Percentiles rank a stretch among this genome's conserved stretches.
Evolutionary conservation across 1,284 basidiomycete species (phyloP).

Genomic region (Coniferiporia sulphurascens): DNA sequence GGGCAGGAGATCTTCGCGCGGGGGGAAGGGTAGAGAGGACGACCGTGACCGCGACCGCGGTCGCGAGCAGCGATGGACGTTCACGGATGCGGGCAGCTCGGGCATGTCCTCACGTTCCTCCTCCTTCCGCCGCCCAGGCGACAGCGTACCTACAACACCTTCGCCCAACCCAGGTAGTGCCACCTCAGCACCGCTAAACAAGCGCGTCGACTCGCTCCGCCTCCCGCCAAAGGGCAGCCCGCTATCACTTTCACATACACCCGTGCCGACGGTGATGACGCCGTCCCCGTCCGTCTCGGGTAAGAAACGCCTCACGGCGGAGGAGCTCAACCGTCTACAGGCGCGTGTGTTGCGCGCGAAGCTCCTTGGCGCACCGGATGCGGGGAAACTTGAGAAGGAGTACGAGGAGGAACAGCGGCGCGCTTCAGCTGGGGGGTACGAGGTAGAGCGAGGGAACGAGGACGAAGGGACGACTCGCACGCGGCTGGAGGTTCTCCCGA

Average conservation of each 20-base stretch:
- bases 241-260: conserved; percentile 56
- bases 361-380: conserved; percentile 72
- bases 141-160: conserved; percentile 56
- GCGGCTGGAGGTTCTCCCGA: conserved; percentile 82
- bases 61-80: conserved; percentile 57
- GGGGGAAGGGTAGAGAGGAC: conserved; percentile 26
- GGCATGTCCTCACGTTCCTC: conserved; percentile 69
- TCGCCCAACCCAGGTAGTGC: conserved; percentile 36
- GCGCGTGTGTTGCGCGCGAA: conserved; percentile 91
- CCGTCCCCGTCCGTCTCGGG: conserved; percentile 49
- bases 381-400: conserved; percentile 72
- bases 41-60: conserved; percentile 32
- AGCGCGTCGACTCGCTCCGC: conserved; percentile 51
- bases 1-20: conserved; percentile 42
- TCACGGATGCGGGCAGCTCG: conserved; percentile 57
- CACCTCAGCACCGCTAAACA: conserved; percentile 36
- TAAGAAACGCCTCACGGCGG: conserved; percentile 49
- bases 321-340: conserved; percentile 88
- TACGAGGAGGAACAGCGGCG: conserved; percentile 67
- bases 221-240: conserved; percentile 44
- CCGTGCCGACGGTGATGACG: conserved; percentile 86
- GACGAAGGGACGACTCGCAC: conserved; percentile 38
- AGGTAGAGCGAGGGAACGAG: conserved; percentile 32
- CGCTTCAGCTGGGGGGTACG: conserved; percentile 30
- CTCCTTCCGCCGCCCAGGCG: conserved; percentile 75